Evolutionary conservation across 2,329 filamentous ascomycete genomes (phyloP).

Genomic region (Fusarium sp.): DNA sequence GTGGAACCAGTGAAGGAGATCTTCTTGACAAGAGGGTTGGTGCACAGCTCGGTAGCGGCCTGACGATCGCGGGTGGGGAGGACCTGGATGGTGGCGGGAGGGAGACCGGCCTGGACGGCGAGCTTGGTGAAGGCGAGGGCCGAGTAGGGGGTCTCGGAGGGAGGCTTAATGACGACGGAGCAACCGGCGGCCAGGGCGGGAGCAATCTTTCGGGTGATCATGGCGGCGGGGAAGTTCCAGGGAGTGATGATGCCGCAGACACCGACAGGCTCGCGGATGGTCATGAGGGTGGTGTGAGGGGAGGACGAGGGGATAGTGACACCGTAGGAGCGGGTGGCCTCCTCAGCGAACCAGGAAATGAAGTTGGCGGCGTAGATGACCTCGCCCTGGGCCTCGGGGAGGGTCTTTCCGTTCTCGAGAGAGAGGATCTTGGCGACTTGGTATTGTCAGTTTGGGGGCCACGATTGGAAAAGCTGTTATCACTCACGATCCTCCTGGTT

Average conservation of each 20-base stretch:
- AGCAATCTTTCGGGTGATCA: slow-evolving; percentile 54
- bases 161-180: slow-evolving; percentile 79
- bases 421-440: slow-evolving; percentile 51
- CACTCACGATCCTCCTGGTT: slow-evolving; percentile 43
- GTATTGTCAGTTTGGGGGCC: background rate
- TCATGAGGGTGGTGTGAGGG: slow-evolving; percentile 74
- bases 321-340: slow-evolving; percentile 65
- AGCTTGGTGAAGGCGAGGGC: slow-evolving; percentile 77
- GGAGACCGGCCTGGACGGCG: slow-evolving; percentile 77
- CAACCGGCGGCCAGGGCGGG: slow-evolving; percentile 78
- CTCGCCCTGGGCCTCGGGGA: slow-evolving; percentile 64
- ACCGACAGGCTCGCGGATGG: slow-evolving; percentile 65
- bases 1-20: slow-evolving; percentile 78
- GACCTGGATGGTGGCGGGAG: slow-evolving; percentile 50
- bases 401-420: slow-evolving; percentile 67
- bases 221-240: slow-evolving; percentile 44
- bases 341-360: slow-evolving; percentile 66
- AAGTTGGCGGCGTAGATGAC: slow-evolving; percentile 65
- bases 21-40: slow-evolving; percentile 56
- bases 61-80: slow-evolving; percentile 44
- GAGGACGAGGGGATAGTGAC: slow-evolving; percentile 68
- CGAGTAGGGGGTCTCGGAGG: slow-evolving; percentile 79
- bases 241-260: slow-evolving; percentile 60
- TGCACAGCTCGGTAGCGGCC: slow-evolving; percentile 45
- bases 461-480: background rate